These are phyloP conservation scores for Syncephalastrum racemosum DNA, from an alignment of 371 early-diverging fungal species.

Conservation along the genomic window DNA sequence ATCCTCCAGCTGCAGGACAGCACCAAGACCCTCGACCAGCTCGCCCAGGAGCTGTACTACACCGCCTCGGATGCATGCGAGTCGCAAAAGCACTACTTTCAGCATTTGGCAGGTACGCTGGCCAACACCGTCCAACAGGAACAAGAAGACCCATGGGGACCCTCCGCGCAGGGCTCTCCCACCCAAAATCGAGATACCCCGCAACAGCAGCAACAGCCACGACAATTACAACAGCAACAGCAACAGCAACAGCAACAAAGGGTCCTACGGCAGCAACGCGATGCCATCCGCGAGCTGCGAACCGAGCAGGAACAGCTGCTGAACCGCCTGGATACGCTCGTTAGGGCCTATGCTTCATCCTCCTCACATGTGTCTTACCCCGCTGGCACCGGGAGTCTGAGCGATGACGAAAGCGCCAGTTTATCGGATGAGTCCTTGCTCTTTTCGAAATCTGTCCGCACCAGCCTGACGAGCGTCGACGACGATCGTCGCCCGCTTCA, in stretches of 20 bases:
- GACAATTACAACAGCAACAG: background rate
- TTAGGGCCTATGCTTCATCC: no score
- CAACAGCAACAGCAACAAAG: background rate
- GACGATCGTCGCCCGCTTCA: background rate
- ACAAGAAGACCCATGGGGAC: background rate
- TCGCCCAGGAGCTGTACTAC: constrained; percentile 13
- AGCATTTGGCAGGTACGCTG: constrained; percentile 25
- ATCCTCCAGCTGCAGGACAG: constrained; percentile 4
- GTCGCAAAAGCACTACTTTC: constrained; percentile 12
- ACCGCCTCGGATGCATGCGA: constrained; percentile 10
- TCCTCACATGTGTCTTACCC: no score
- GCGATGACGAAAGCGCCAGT: constrained; percentile 15
- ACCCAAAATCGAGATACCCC: no score
- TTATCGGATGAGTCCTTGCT: constrained; percentile 17
- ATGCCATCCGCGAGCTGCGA: background rate
- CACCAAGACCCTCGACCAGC: constrained; percentile 7
- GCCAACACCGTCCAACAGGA: constrained; percentile 1
- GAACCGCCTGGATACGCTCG: no score
- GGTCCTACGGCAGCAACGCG: background rate
- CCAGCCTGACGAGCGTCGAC: constrained; percentile 20
- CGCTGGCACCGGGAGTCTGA: constrained; percentile 8
- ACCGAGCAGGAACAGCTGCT: background rate
- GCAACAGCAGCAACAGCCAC: background rate
- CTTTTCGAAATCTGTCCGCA: constrained; percentile 18
- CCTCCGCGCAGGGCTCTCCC: no score